Evolutionary conservation across 164 flowering plant species (phyloP), one percentile per base, ranked within the genome.

Genomic region (Warburgia ugandensis): DNA sequence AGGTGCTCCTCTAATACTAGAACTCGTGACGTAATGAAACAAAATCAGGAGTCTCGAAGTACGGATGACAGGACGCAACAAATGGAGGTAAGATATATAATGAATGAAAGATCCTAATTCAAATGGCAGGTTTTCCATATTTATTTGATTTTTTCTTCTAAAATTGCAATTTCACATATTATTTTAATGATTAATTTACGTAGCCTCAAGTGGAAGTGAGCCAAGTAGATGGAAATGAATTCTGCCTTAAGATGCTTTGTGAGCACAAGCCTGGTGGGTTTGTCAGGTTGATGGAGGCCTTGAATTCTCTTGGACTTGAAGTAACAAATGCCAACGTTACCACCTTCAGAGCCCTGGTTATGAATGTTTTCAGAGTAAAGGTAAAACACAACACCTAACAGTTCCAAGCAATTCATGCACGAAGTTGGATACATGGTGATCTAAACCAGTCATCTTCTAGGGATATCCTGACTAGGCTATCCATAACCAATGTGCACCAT

Each of bases 121-220:
- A 6, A n/a, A 12, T 1, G 5, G 5, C 16, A 10, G n/a, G n/a
- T n/a, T n/a, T n/a, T n/a, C n/a, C n/a, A n/a, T n/a, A 14, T 25
- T 6, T 11, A 13, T 36, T 26, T 23, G 13, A 21, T 20, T 26
- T 3, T 2, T 37, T 37, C 7, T 21, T 11, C 13, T 10, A 12
- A 10, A n/a, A n/a, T n/a, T n/a, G n/a, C n/a, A n/a, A n/a, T n/a
- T 22, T 45, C 13, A 45, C 1, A 2, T 0, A 22, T 11, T 8
- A 2, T 16, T 8, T 21, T 27, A 3, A 3, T 11, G 2, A 11
- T 25, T 3, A 22, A 14, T 5, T 3, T 14, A 39, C 61, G 52
- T 45, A 91, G 92, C 67, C 66, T 0, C 88, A 85, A 78, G 96
- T 91, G 52, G 90, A 91, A 65, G 94, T 91, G 55, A 67, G 64